Evolutionary conservation across 768 basidiomycete genomes (phyloP).

Genomic region (Suillus subluteus): DNA sequence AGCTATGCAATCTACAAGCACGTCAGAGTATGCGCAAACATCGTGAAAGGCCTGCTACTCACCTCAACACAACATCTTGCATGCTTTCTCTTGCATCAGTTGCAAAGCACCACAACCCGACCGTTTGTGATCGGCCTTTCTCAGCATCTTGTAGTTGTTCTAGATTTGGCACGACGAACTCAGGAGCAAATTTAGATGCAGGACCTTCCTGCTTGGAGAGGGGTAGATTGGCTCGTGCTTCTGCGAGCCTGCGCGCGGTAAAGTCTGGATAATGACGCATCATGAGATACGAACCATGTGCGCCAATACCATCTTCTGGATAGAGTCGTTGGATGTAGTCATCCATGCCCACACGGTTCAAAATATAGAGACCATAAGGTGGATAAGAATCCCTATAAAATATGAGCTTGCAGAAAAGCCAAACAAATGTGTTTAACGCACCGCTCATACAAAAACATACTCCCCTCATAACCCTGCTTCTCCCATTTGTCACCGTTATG

Average conservation of each 20-base stretch:
- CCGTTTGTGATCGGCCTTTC: constrained; percentile 60
- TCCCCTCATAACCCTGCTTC: constrained; percentile 85
- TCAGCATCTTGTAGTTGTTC: constrained; percentile 48
- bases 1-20: constrained; percentile 58
- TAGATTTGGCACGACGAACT: constrained; percentile 47
- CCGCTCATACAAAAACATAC: constrained; percentile 89
- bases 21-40: constrained; percentile 2
- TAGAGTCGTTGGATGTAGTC: constrained; percentile 77
- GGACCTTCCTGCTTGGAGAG: constrained; percentile 32
- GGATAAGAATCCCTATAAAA: constrained; percentile 69
- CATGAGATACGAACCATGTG: constrained; percentile 68
- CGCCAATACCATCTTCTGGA: constrained; percentile 74
- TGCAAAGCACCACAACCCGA: constrained; percentile 78
- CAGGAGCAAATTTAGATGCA: constrained; percentile 51
- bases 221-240: constrained; percentile 32
- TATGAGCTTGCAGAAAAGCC: neutral
- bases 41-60: constrained; percentile 19
- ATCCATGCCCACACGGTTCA: constrained; percentile 80
- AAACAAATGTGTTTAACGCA: constrained; percentile 38
- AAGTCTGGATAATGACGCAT: constrained; percentile 75
- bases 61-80: constrained; percentile 73
- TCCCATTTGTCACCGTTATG: constrained; percentile 78
- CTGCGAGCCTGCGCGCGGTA: constrained; percentile 51
- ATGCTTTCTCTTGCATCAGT: constrained; percentile 72
- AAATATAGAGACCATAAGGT: constrained; percentile 82